A percentile compares a stretch with the other conserved stretches of the same genome.
Conservation (phyloP, 257 asterid species). For the Solanum tarapatanum region DNA sequence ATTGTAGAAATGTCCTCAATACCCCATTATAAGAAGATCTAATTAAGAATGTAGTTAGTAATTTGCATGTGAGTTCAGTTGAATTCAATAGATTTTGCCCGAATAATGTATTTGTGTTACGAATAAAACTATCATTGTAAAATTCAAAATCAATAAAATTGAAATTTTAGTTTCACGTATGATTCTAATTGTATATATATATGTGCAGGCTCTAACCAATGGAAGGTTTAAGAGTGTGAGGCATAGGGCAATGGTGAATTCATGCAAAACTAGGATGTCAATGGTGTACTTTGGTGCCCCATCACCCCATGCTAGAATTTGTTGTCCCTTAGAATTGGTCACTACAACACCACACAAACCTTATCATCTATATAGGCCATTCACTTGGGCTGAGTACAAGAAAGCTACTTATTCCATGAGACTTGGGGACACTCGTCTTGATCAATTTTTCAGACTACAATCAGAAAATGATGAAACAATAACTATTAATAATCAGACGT, state of each 20-base stretch:
- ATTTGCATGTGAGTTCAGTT: too few relatives aligned
- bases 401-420: constrained; percentile 15
- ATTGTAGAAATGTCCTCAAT: neutral
- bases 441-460: constrained; percentile 8
- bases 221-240: constrained; percentile 56
- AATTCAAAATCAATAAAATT: too few relatives aligned
- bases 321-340: constrained; percentile 20
- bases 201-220: constrained; percentile 43
- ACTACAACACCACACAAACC: constrained; percentile 7
- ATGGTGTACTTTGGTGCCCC: constrained; percentile 60
- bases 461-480: neutral
- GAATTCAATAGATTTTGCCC: too few relatives aligned
- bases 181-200: neutral
- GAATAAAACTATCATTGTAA: too few relatives aligned
- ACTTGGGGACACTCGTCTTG: constrained; percentile 32
- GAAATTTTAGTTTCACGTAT: too few relatives aligned
- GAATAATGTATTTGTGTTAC: neutral
- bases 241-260: constrained; percentile 47
- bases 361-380: constrained; percentile 26
- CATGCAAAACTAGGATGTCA: constrained; percentile 40
- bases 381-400: constrained; percentile 51
- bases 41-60: neutral
- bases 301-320: constrained; percentile 27
- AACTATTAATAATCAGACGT: neutral
- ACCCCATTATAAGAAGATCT: too few relatives aligned